Evolutionary conservation across 2,329 filamentous ascomycete genomes (phyloP), one percentile per base, ranked within the genome.

Genomic region (Bipolaris sorokiniana): DNA sequence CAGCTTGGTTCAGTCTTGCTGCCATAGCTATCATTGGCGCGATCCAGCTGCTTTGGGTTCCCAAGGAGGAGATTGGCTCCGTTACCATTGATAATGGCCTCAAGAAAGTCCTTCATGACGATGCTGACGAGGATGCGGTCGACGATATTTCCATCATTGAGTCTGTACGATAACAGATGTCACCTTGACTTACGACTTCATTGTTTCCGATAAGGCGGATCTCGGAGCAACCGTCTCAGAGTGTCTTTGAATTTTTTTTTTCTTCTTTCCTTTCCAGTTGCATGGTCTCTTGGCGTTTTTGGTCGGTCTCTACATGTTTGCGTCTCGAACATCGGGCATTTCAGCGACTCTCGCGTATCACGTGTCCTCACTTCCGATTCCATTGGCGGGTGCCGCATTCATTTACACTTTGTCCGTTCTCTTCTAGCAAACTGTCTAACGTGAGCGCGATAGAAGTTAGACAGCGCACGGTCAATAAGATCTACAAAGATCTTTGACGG

Each of bases 1-100:
- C 87, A 22, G 83, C 86, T 2, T 88, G 85, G 84, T 88, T 84
- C 80, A 81, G 77, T 28, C 85, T 84, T 53, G 80, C 80, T 1
- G 62, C 81, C 1, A 79, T 87, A n/a, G 85, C 86, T 0, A 65
- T 86, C 9, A 52, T 84, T 16, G 86, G 85, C 36, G 80, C 80
- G 4, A 62, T 82, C 15, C 86, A 88, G 65, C 69, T 86, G 5
- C 82, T 81, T 67, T 84, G 82, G 63, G 83, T 88, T 46, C 78
- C 81, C 10, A 79, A 80, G 37, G 81, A 82, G 61, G 80, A 79
- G 55, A 59, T 75, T 3, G 70, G 68, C 28, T 54, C 62, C 11
- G 66, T 76, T 1, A 62, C 68, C 46, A 69, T 76, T 7, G 68
- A 75, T 31, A 76, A 73, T 41, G 69, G 66, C 5, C 60, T 74